Conservation (phyloP, 345 rosid species). For the Alliaria petiolata region DNA sequence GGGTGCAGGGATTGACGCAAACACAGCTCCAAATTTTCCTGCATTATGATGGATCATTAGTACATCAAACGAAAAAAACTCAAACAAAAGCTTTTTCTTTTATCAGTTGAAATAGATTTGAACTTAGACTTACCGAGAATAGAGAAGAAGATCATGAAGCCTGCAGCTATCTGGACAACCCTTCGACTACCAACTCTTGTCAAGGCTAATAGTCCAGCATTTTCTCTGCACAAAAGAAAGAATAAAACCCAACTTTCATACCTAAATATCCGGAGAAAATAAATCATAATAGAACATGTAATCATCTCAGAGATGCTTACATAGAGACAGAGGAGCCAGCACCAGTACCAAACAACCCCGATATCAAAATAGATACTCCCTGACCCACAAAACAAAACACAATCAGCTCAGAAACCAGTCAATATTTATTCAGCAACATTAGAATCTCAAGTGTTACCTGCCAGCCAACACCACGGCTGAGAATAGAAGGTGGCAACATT, state of each 20-base stretch:
- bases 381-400: constrained; percentile 34
- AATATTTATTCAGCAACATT: not conserved
- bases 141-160: constrained; percentile 99
- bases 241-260: not conserved
- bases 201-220: constrained; percentile 89
- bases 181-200: constrained; percentile 95
- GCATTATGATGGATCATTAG: constrained; percentile 25
- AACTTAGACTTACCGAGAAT: constrained; percentile 56
- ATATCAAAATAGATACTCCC: constrained; percentile 88
- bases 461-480: constrained; percentile 99
- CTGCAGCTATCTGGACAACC: constrained; percentile 96
- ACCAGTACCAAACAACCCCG: constrained; percentile 95
- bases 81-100: not conserved
- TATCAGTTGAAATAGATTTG: not conserved
- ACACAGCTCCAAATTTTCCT: constrained; percentile 98
- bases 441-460: constrained; percentile 53
- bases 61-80: constrained; percentile 2
- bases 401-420: not conserved
- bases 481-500: constrained; percentile 83
- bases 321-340: constrained; percentile 90
- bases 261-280: not conserved
- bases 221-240: constrained; percentile 53
- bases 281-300: not conserved
- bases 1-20: constrained; percentile 96
- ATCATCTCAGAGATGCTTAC: constrained; percentile 51